Evolutionary conservation across 352 stramenopile species (phyloP), one percentile per base, ranked within the genome.

Genomic region (Pythium grandisporangium): DNA sequence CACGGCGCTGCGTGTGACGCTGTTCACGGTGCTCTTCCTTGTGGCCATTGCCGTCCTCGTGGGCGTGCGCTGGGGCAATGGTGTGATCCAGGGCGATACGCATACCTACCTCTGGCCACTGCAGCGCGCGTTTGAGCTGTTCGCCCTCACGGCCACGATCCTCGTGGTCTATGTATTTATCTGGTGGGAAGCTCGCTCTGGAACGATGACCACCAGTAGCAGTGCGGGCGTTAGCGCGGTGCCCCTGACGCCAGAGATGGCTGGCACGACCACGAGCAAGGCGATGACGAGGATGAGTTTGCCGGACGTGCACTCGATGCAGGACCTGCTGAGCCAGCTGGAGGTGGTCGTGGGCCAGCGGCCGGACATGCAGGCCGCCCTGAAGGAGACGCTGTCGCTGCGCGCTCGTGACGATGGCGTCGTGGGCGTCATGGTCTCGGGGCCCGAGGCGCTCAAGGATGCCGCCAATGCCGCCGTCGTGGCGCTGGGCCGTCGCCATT

Each of bases 81-180:
- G 66, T 17, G 26, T 47, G 21, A 75, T 82, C 47, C 57, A 77
- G 48, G 61, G 66, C 43, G 55, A 51, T 34, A 74, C 61, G 40
- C 51, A 68, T 50, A 62, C 53, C 25, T 43, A 63, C 33, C 46
- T 82, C 20, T 82, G 69, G 69, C 63, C 66, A 16, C 58, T 82
- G 30, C 54, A 82, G 54, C 66, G 63, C 24, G 49, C 54, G 3
- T 75, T 82, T 24, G 60, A 82, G 58, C 47, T 72, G 3, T 25
- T 49, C 10, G 58, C 72, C 30, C 74, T 76, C 45, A 66, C 40
- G 11, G 43, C 59, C 17, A 70, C 57, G 17, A 73, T 77, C 27
- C 32, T 65, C 6, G 42, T 79, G 3, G 64, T 69, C 7, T 75
- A 71, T 43, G 58, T 48, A 11, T 72, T 74, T 30, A 64, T 79